A percentile compares a stretch with the other conserved stretches of the same genome.
Evolutionary conservation across 768 basidiomycete genomes (phyloP).

Genomic region (Dioszegia aurantiaca): DNA sequence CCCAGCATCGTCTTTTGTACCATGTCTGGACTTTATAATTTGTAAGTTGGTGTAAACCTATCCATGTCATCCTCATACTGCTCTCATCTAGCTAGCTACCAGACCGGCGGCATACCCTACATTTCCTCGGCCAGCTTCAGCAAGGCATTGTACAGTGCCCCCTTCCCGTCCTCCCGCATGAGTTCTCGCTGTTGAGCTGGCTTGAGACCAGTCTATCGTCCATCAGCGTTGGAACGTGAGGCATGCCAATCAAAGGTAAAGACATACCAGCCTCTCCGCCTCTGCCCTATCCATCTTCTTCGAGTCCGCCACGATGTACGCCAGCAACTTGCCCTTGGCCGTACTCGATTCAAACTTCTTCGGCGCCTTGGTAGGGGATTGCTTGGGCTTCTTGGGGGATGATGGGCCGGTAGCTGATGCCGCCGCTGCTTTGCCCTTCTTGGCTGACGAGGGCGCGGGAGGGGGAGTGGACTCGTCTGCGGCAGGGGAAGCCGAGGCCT

Average conservation of each 20-base stretch:
- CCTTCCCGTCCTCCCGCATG: constrained; percentile 25
- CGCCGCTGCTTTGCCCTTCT: no score
- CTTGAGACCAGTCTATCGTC: constrained; percentile 18
- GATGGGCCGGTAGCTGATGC: no score
- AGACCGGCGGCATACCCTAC: constrained; percentile 1
- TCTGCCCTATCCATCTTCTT: constrained; percentile 7
- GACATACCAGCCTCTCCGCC: constrained; percentile 18
- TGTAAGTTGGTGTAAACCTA: neutral
- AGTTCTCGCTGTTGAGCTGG: constrained; percentile 18
- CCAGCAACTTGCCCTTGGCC: no score
- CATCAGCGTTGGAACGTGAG: neutral
- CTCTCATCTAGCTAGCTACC: neutral
- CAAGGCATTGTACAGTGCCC: constrained; percentile 19
- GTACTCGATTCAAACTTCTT: no score
- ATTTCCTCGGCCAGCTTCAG: constrained; percentile 18
- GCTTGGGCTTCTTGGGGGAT: no score
- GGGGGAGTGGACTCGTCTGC: neutral
- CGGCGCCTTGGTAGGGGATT: no score
- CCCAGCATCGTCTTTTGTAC: no score
- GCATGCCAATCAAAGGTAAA: neutral
- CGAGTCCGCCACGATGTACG: no score
- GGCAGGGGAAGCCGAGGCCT: no score
- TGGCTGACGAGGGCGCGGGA: no score
- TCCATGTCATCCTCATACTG: neutral
- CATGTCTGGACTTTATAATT: no score